Evolutionary conservation across 768 basidiomycete species (phyloP).

Genomic region (Naganishia kalamii): DNA sequence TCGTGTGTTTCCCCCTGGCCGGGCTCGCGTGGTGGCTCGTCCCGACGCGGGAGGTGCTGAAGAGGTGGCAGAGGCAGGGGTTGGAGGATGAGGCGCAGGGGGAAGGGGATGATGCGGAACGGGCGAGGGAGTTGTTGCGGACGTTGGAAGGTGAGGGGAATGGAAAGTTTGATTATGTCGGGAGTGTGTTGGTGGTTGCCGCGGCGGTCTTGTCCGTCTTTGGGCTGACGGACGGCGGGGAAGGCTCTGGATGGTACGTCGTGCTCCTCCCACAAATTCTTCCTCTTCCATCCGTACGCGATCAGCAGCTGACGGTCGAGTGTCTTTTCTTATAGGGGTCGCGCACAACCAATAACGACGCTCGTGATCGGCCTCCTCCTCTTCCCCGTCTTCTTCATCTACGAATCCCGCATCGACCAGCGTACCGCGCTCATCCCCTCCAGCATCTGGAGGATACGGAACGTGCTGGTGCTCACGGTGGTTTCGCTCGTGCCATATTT

Average conservation of each 20-base stretch:
- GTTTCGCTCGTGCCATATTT: slow-evolving; percentile 29
- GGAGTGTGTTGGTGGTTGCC: slow-evolving; percentile 21
- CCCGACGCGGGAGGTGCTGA: slow-evolving; percentile 11
- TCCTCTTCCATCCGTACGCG: background rate
- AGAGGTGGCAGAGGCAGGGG: slow-evolving; percentile 18
- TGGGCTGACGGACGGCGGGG: slow-evolving; percentile 21
- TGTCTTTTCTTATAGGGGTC: slow-evolving; percentile 5
- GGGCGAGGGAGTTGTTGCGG: slow-evolving; percentile 14
- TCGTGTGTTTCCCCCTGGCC: slow-evolving; percentile 22
- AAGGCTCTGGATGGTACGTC: slow-evolving; percentile 19
- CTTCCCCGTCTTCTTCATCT: slow-evolving; percentile 22
- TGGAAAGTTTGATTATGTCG: slow-evolving; percentile 17
- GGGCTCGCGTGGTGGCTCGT: slow-evolving; percentile 22
- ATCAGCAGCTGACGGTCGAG: background rate
- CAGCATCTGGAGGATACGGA: slow-evolving; percentile 33
- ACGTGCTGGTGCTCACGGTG: slow-evolving; percentile 33
- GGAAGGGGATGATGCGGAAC: background rate
- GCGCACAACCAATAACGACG: slow-evolving; percentile 18
- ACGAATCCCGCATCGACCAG: slow-evolving; percentile 15
- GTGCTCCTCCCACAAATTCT: background rate
- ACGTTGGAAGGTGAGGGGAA: slow-evolving; percentile 13
- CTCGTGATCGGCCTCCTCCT: slow-evolving; percentile 22
- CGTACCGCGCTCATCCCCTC: slow-evolving; percentile 32
- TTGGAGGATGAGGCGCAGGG: background rate
- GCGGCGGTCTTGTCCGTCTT: slow-evolving; percentile 14